These are phyloP conservation scores for Dentipellis sp. DNA, from an alignment of 768 basidiomycete genomes.

Conservation along the genomic window DNA sequence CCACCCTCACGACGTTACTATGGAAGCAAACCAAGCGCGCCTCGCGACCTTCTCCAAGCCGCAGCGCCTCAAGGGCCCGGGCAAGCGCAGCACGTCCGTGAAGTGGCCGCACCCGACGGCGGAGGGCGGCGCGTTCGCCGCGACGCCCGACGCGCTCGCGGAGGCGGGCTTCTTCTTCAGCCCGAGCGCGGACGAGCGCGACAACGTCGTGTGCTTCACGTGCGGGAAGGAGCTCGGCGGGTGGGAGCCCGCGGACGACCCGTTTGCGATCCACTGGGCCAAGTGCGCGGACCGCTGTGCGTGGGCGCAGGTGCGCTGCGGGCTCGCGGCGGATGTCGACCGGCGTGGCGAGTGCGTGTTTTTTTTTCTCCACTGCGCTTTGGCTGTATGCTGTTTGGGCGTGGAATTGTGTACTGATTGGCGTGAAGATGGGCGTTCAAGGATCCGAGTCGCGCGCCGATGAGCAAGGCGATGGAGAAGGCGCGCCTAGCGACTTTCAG, in stretches of 20 bases:
- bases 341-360: slow-evolving; percentile 42
- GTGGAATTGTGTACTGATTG: not conserved
- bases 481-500: slow-evolving; percentile 62
- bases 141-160: slow-evolving; percentile 69
- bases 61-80: slow-evolving; percentile 41
- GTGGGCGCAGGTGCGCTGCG: slow-evolving; percentile 80
- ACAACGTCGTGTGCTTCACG: slow-evolving; percentile 76
- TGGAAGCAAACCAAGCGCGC: slow-evolving; percentile 24
- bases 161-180: slow-evolving; percentile 86
- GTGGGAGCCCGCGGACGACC: slow-evolving; percentile 84
- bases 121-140: slow-evolving; percentile 33
- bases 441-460: slow-evolving; percentile 56
- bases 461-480: slow-evolving; percentile 59
- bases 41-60: slow-evolving; percentile 62
- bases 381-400: not conserved
- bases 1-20: not conserved
- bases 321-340: slow-evolving; percentile 49
- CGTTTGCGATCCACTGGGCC: slow-evolving; percentile 70
- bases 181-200: slow-evolving; percentile 56
- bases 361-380: not conserved
- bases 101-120: slow-evolving; percentile 70
- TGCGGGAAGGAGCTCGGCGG: slow-evolving; percentile 77
- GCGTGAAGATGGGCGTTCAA: slow-evolving; percentile 44
- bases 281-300: slow-evolving; percentile 62
- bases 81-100: slow-evolving; percentile 34